These are phyloP conservation scores for Ganoderma sp. DNA, from an alignment of 1,284 basidiomycete species.

Conservation along the genomic window DNA sequence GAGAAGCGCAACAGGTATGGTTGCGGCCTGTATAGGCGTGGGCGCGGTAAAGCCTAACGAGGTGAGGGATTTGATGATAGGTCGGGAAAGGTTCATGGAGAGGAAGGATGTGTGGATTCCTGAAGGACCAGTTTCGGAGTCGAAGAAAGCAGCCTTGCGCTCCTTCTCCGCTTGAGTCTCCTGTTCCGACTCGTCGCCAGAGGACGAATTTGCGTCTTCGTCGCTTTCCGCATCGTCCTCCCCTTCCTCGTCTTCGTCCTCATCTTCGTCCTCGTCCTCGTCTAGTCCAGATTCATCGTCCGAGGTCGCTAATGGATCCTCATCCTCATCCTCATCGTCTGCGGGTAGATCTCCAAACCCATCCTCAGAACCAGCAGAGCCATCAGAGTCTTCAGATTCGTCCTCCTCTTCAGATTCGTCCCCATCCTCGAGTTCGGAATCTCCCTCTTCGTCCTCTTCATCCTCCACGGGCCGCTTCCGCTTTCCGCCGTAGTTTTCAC, in stretches of 20 bases:
- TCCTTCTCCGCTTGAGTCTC: slow-evolving; percentile 78
- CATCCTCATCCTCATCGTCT: slow-evolving; percentile 51
- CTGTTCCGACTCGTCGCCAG: slow-evolving; percentile 59
- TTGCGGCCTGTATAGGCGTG: slow-evolving; percentile 93
- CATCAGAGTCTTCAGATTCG: slow-evolving; percentile 46
- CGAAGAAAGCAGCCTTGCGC: slow-evolving; percentile 87
- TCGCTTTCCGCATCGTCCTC: slow-evolving; percentile 45
- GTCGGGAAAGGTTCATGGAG: slow-evolving; percentile 88
- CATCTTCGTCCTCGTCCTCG: slow-evolving; percentile 43
- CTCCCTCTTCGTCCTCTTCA: slow-evolving; percentile 42
- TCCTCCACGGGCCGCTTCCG: slow-evolving; percentile 57
- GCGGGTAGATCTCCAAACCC: slow-evolving; percentile 37
- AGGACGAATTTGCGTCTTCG: slow-evolving; percentile 44
- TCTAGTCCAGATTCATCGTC: slow-evolving; percentile 50
- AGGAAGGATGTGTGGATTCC: slow-evolving; percentile 73
- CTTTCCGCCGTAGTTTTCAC: slow-evolving; percentile 51
- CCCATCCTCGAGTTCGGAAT: slow-evolving; percentile 27
- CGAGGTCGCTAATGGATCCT: slow-evolving; percentile 55
- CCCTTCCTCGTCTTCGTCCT: not conserved
- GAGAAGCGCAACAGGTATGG: slow-evolving; percentile 90
- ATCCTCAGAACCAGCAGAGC: slow-evolving; percentile 52
- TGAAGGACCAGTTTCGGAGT: slow-evolving; percentile 57
- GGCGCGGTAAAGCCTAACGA: slow-evolving; percentile 84
- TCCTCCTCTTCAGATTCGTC: slow-evolving; percentile 45
- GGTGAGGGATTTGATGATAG: slow-evolving; percentile 86